Percentiles rank a stretch among this genome's conserved stretches.
These are phyloP conservation scores for Thalassiosira livingstoniorum DNA, from an alignment of 352 stramenopile species.

Conservation along the genomic window DNA sequence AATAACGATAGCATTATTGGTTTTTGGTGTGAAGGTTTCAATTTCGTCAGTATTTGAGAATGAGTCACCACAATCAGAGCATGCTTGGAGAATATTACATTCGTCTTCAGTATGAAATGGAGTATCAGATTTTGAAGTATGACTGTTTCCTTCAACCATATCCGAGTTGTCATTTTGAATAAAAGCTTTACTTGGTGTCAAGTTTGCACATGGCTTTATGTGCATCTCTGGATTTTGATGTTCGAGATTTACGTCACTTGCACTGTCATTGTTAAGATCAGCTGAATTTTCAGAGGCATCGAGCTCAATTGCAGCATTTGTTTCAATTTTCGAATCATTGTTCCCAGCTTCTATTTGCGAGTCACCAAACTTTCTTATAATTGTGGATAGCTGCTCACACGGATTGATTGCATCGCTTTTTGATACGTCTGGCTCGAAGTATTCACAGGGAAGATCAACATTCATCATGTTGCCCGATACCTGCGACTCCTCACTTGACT, in stretches of 20 bases:
- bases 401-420: background rate
- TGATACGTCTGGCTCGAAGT: conserved; percentile 30
- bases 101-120: too few species aligned
- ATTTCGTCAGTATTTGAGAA: too few species aligned
- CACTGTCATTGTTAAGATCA: background rate
- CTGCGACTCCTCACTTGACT: conserved; percentile 25
- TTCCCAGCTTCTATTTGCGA: background rate
- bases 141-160: conserved; percentile 2
- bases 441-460: conserved; percentile 43
- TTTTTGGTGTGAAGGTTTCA: too few species aligned
- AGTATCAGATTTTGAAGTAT: too few species aligned
- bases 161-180: conserved; percentile 1
- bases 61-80: too few species aligned
- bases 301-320: background rate
- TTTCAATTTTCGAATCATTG: background rate
- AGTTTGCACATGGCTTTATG: background rate
- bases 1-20: too few species aligned
- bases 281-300: background rate
- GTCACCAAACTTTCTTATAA: background rate
- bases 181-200: background rate
- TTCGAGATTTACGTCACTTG: background rate
- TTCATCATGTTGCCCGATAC: conserved; percentile 42
- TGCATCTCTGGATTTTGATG: background rate
- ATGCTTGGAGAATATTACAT: too few species aligned
- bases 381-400: background rate